These are phyloP conservation scores for Pythium sukuiense DNA, from an alignment of 352 stramenopile genomes.

Conservation along the genomic window DNA sequence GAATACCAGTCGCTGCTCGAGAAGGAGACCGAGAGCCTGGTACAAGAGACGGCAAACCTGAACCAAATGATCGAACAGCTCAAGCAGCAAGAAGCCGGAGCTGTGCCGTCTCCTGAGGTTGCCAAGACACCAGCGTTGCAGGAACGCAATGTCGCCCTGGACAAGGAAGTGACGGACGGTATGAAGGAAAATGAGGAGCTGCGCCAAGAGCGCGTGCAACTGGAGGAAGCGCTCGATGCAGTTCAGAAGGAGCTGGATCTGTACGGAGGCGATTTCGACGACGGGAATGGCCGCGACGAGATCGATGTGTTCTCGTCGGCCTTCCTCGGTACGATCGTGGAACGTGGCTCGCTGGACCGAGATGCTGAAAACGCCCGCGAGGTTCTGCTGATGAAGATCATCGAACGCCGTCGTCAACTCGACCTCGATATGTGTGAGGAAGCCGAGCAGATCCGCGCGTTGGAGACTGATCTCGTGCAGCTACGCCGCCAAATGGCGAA, in stretches of 20 bases:
- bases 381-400: conserved; percentile 57
- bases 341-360: conserved; percentile 64
- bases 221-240: conserved; percentile 57
- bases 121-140: conserved; percentile 53
- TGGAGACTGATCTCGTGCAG: conserved; percentile 67
- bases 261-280: conserved; percentile 56
- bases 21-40: conserved; percentile 60
- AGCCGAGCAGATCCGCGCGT: conserved; percentile 44
- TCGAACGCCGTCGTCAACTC: conserved; percentile 46
- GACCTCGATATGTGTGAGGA: conserved; percentile 66
- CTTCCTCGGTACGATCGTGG: conserved; percentile 63
- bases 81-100: conserved; percentile 47
- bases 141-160: conserved; percentile 49
- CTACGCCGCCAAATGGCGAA: conserved; percentile 70
- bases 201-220: conserved; percentile 40
- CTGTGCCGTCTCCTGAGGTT: conserved; percentile 68
- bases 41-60: conserved; percentile 52
- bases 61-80: conserved; percentile 65
- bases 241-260: conserved; percentile 68
- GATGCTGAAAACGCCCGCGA: conserved; percentile 59
- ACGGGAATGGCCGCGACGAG: conserved; percentile 40
- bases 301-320: conserved; percentile 71
- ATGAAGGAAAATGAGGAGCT: conserved; percentile 74
- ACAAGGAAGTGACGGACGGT: conserved; percentile 73
- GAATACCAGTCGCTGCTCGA: conserved; percentile 46